These are phyloP conservation scores for Lolium rigidum DNA, from an alignment of 176 grass and related monocot species.

Conservation along the genomic window DNA sequence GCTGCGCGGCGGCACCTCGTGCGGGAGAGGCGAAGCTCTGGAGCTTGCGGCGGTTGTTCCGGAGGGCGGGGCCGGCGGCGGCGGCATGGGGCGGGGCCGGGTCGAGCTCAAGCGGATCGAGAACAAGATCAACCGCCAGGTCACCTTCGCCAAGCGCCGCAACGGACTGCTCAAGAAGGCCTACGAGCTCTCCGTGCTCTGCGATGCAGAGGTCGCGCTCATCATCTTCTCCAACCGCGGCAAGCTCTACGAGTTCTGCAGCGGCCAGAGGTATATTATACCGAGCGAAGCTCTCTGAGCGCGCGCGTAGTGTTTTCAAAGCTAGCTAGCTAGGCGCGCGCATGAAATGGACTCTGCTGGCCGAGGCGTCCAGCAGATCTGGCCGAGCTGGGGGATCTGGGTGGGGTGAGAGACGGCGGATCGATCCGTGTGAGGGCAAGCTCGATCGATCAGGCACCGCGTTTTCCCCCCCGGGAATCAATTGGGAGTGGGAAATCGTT, in stretches of 20 bases:
- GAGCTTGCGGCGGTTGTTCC: constrained; percentile 34
- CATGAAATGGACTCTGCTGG: not conserved
- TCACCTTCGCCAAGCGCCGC: constrained; percentile 92
- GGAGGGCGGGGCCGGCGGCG: constrained; percentile 55
- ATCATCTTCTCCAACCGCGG: constrained; percentile 95
- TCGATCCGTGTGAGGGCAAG: constrained; percentile 35
- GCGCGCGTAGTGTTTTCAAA: too few species aligned
- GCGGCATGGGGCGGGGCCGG: constrained; percentile 79
- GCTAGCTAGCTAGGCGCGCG: not conserved
- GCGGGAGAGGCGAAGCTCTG: not conserved
- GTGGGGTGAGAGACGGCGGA: not conserved
- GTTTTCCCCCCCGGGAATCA: not conserved
- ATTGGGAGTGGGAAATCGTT: not conserved
- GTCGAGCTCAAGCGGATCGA: constrained; percentile 99
- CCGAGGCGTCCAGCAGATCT: not conserved
- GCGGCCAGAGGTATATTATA: constrained; percentile 67
- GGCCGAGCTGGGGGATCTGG: not conserved
- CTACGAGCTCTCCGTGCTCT: constrained; percentile 93
- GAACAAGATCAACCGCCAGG: constrained; percentile 99
- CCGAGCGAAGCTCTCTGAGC: too few species aligned
- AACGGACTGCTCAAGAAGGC: constrained; percentile 97
- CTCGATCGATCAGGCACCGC: constrained; percentile 26
- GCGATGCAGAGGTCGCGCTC: constrained; percentile 92
- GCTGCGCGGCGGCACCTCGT: not conserved
- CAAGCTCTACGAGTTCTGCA: constrained; percentile 97